Evolutionary conservation across 495 filamentous ascomycete genomes (phyloP), one percentile per base, ranked within the genome.

Genomic region (Saxophila tyrrhenica): DNA sequence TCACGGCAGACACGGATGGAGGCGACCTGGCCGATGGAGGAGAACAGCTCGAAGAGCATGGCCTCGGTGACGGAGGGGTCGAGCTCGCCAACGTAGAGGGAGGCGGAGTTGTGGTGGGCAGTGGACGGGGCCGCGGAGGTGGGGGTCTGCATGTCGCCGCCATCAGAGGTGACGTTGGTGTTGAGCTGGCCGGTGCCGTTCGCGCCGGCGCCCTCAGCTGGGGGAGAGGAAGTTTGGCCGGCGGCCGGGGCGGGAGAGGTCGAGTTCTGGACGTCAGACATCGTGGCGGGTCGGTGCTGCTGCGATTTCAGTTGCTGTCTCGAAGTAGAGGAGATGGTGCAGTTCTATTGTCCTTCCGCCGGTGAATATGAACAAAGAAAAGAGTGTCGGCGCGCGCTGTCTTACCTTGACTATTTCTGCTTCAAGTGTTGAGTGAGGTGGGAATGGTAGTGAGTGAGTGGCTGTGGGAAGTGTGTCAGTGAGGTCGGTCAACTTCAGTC

Each of bases 21-120:
- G 60, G 92, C 92, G 65, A 99, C 92, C 68, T 94, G 89, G 64
- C 92, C 92, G 70, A 99, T 97, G 70, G 91, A 91, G 56, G 92
- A 97, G 81, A 99, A 99, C 25, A 99, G 87, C 81, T 99, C 94
- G 72, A 97, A 99, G 68, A 99, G 88, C 92, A 99, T 99, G 60
- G 92, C 92, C 80, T 99, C 92, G 52, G 92, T 99, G 67, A 99
- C 92, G 49, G 87, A 88, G 53, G 86, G 81, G 72, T 99, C 92
- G 60, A 99, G 87, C 75, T 99, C 92, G 69, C 92, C 92, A 61
- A 99, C 92, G 69, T 99, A 99, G 64, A 99, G 87, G 35, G 92
- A 99, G 52, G 94, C 92, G 39, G 92, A 96, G 69, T 86, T 82
- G 53, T 87, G 86, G 73, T 92, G 87, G 42, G 80, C 79, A 63